Percentiles rank a stretch among this genome's conserved stretches.
phyloP scores from a whole-genome alignment of 2,329 filamentous ascomycete genomes.

The Penicillium sp. region DNA sequence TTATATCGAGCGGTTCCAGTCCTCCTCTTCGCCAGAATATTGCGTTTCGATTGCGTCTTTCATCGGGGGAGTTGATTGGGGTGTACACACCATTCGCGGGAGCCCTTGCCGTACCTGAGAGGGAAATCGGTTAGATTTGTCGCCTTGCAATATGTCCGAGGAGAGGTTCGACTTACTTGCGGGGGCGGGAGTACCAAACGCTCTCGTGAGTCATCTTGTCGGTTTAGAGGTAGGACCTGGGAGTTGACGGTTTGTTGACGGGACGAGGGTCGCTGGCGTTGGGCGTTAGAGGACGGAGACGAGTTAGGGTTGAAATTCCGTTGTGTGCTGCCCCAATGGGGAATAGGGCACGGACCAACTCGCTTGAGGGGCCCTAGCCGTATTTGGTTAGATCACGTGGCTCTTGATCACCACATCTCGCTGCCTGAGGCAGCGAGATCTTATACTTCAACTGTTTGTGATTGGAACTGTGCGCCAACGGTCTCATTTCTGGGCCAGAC shows the following conservation, averaged over 20 bases:
- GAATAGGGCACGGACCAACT: slow-evolving; percentile 33
- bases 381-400: slow-evolving; percentile 17
- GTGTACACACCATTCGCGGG: slow-evolving; percentile 80
- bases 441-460: slow-evolving; percentile 2
- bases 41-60: slow-evolving; percentile 8
- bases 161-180: slow-evolving; percentile 62
- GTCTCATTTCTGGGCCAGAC: too few species aligned
- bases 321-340: slow-evolving; percentile 36
- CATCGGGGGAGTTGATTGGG: slow-evolving; percentile 13
- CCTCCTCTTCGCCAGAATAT: slow-evolving; percentile 11
- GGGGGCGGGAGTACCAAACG: slow-evolving; percentile 98
- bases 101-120: slow-evolving; percentile 75
- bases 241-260: slow-evolving; percentile 38
- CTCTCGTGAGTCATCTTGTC: slow-evolving; percentile 85
- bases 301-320: slow-evolving; percentile 37
- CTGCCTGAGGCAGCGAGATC: slow-evolving; percentile 1
- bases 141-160: slow-evolving; percentile 11
- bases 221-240: slow-evolving; percentile 39
- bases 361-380: slow-evolving; percentile 32
- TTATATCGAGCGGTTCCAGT: slow-evolving; percentile 23
- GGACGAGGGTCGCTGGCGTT: slow-evolving; percentile 38
- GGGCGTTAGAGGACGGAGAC: slow-evolving; percentile 34
- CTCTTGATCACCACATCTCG: slow-evolving; percentile 4
- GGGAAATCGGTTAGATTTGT: slow-evolving; percentile 21
- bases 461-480: too few species aligned